Conservation (phyloP, 306 rosid species). For the Trifolium subterraneum region DNA sequence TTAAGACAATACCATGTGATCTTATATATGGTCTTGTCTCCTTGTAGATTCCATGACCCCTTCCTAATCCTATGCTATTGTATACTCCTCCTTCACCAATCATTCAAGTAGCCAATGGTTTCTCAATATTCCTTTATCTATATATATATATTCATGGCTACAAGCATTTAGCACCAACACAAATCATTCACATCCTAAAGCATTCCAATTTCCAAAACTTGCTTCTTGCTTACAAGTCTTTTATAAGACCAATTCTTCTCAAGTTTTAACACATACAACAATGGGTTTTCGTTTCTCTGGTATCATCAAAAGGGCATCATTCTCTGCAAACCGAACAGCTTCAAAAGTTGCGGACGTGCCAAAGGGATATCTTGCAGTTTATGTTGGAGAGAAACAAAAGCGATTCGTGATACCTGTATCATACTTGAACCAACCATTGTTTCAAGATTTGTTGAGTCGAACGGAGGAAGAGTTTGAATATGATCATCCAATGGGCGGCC, state of each 20-base stretch:
- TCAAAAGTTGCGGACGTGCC: conserved; percentile 12
- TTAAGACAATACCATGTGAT: background rate
- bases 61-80: too few species aligned
- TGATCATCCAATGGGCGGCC: conserved; percentile 51
- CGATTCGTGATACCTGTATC: background rate
- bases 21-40: background rate
- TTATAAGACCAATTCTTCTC: conserved; percentile 8
- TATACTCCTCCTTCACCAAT: background rate
- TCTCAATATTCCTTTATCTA: background rate
- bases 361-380: conserved; percentile 28
- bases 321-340: conserved; percentile 6
- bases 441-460: conserved; percentile 12
- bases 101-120: background rate
- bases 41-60: too few species aligned
- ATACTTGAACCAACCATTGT: conserved; percentile 16
- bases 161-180: conserved; percentile 34
- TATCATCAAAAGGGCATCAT: conserved; percentile 11
- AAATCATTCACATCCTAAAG: conserved; percentile 25
- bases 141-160: background rate
- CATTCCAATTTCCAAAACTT: conserved; percentile 9
- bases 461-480: conserved; percentile 22
- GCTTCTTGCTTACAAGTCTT: background rate
- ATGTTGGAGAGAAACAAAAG: conserved; percentile 10
- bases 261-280: background rate
- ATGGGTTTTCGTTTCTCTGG: too few species aligned